phyloP scores from a whole-genome alignment of 768 basidiomycete genomes.

The Nidula microcarpa region DNA sequence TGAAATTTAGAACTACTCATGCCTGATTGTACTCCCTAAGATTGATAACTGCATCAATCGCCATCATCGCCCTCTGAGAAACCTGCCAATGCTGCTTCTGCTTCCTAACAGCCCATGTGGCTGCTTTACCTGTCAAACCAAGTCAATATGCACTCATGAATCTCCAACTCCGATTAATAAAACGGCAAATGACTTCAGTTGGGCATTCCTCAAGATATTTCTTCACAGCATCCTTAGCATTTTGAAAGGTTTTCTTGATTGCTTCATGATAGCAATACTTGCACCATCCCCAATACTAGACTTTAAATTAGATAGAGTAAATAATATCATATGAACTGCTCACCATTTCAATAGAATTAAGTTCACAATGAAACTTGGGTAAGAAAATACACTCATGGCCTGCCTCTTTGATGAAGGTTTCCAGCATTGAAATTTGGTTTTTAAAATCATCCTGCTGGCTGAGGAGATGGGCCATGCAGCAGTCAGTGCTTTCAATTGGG shows the following conservation, averaged over 20 bases:
- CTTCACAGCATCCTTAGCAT: conserved; percentile 18
- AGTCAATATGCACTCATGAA: conserved; percentile 29
- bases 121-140: conserved; percentile 31
- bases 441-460: conserved; percentile 33
- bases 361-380: conserved; percentile 4
- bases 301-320: background rate
- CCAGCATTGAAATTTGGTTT: conserved; percentile 27
- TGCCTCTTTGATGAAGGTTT: conserved; percentile 20
- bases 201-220: conserved; percentile 28
- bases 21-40: background rate
- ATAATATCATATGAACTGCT: conserved; percentile 3
- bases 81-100: conserved; percentile 4
- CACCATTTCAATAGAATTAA: conserved; percentile 34
- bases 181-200: conserved; percentile 25
- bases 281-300: conserved; percentile 30
- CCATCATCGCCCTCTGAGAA: conserved; percentile 2
- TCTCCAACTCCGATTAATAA: conserved; percentile 28
- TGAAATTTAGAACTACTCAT: background rate
- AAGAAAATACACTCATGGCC: conserved; percentile 20
- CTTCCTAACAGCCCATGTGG: conserved; percentile 28
- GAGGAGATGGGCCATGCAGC: conserved; percentile 30
- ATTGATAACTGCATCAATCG: conserved; percentile 3
- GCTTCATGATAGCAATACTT: conserved; percentile 29
- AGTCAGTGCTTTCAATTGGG: conserved; percentile 8
- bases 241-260: conserved; percentile 21